These are phyloP conservation scores for Solanum paucissectum DNA, from an alignment of 257 asterid species.

Conservation along the genomic window DNA sequence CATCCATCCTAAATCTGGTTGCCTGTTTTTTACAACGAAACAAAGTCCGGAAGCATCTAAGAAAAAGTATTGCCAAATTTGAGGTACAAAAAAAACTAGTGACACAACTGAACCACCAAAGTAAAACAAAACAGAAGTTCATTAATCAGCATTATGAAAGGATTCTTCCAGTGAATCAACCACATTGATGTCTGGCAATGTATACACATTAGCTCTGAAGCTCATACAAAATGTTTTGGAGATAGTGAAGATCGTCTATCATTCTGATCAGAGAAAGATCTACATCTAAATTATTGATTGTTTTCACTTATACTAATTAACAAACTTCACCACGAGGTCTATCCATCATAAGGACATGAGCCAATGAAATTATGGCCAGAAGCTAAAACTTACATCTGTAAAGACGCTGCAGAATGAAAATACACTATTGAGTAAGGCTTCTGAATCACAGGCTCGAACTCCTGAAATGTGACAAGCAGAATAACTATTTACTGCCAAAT, in stretches of 20 bases:
- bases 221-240: not conserved
- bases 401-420: constrained; percentile 90
- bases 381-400: constrained; percentile 56
- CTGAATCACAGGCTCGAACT: constrained; percentile 94
- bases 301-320: not conserved
- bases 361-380: not conserved
- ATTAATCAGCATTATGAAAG: not conserved
- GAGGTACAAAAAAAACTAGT: not conserved
- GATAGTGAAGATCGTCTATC: not conserved
- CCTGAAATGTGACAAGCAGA: constrained; percentile 38
- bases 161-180: not conserved
- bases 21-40: constrained; percentile 42
- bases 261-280: not conserved
- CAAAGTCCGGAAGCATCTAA: not conserved
- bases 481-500: not conserved
- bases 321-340: not conserved
- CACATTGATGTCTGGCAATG: not conserved
- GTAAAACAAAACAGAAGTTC: not conserved
- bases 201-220: not conserved
- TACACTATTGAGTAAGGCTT: constrained; percentile 90
- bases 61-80: not conserved
- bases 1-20: constrained; percentile 97
- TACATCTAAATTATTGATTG: not conserved
- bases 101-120: not conserved
- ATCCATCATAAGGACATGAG: not conserved